These are phyloP conservation scores for Jatropha multifida DNA, from an alignment of 441 rosid species.

Conservation along the genomic window DNA sequence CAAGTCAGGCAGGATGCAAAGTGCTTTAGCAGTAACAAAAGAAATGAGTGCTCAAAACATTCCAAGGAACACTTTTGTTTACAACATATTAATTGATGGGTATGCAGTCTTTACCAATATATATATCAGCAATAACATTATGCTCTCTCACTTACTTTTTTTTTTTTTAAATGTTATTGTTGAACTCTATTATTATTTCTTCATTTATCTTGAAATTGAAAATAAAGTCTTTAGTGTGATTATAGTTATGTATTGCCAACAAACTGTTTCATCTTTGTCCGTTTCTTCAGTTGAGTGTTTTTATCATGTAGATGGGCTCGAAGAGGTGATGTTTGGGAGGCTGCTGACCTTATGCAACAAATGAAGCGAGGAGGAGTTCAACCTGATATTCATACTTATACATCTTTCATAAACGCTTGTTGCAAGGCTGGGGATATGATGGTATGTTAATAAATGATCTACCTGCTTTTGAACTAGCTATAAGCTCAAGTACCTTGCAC, in stretches of 20 bases:
- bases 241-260: neutral
- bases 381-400: constrained; percentile 89
- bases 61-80: constrained; percentile 73
- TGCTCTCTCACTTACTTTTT: neutral
- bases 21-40: constrained; percentile 93
- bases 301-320: constrained; percentile 77
- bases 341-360: constrained; percentile 92
- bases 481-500: too few species aligned
- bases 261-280: neutral
- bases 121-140: neutral
- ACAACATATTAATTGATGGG: constrained; percentile 95
- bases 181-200: neutral
- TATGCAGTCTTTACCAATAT: constrained; percentile 26
- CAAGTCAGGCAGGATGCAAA: constrained; percentile 98
- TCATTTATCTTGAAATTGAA: neutral
- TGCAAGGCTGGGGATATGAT: constrained; percentile 96
- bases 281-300: constrained; percentile 12
- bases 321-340: constrained; percentile 99
- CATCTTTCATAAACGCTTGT: constrained; percentile 93
- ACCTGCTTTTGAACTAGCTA: neutral
- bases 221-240: neutral
- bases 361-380: constrained; percentile 83
- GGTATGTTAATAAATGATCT: constrained; percentile 40
- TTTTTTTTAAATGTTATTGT: neutral
- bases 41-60: constrained; percentile 83